These are phyloP conservation scores for Huiozyma naganishii DNA, from an alignment of 805 yeast species.

Conservation along the genomic window DNA sequence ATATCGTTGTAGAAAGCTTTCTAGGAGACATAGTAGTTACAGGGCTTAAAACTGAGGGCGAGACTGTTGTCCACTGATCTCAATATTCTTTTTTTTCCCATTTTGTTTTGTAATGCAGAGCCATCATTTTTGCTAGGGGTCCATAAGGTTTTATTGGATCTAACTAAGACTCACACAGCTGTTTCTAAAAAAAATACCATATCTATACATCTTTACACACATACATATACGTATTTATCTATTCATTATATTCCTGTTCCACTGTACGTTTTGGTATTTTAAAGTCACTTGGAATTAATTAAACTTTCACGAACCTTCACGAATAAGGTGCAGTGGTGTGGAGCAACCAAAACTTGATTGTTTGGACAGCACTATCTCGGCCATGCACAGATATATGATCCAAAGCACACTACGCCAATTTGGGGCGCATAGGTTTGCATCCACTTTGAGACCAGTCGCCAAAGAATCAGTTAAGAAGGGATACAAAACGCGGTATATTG, in stretches of 20 bases:
- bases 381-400: too few species aligned
- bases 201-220: not conserved
- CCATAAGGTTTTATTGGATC: not conserved
- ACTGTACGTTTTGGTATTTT: too few species aligned
- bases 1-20: constrained; percentile 15
- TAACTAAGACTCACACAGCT: not conserved
- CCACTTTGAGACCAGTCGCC: too few species aligned
- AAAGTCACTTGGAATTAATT: too few species aligned
- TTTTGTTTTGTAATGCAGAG: not conserved
- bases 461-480: not conserved
- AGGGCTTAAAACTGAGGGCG: constrained; percentile 20
- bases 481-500: too few species aligned
- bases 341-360: too few species aligned
- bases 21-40: constrained; percentile 21
- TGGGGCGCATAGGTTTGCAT: too few species aligned
- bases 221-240: not conserved
- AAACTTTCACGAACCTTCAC: too few species aligned
- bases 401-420: too few species aligned
- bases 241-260: not conserved
- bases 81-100: not conserved
- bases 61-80: constrained; percentile 13
- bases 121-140: not conserved
- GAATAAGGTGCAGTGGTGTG: too few species aligned
- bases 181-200: not conserved
- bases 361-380: too few species aligned